phyloP scores from a whole-genome alignment of 441 rosid genomes.

The Manihot esculenta region DNA sequence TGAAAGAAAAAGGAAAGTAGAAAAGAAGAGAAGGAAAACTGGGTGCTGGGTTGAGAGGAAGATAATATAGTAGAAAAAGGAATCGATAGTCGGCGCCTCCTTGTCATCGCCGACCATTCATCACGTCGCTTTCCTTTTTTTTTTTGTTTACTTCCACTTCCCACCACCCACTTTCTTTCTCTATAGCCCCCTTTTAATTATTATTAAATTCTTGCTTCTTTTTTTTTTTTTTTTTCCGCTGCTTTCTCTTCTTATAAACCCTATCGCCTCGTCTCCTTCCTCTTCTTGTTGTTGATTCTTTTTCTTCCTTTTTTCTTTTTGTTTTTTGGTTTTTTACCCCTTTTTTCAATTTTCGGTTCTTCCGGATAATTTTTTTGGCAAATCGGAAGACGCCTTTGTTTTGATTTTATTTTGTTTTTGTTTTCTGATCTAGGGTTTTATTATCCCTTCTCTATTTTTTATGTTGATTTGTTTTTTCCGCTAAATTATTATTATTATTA shows the following conservation, averaged over 20 bases:
- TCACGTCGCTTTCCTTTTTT: slow-evolving; percentile 35
- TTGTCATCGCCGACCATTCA: slow-evolving; percentile 69
- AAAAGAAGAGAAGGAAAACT: not conserved
- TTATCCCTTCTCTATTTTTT: not conserved
- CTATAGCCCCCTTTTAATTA: not conserved
- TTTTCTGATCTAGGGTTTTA: slow-evolving; percentile 21
- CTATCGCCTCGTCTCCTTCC: not conserved
- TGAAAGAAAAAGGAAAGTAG: not conserved
- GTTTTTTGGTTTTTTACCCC: not conserved
- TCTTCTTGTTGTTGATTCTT: not conserved
- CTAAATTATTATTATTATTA: not conserved
- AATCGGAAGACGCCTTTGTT: slow-evolving; percentile 54
- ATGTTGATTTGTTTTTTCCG: slow-evolving; percentile 1
- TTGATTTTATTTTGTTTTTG: not conserved
- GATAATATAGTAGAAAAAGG: slow-evolving; percentile 30
- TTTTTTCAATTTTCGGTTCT: not conserved
- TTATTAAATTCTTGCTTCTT: not conserved
- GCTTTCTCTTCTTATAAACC: slow-evolving; percentile 13
- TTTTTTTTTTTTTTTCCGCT: not conserved
- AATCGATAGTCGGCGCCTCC: slow-evolving; percentile 72
- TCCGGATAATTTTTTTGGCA: slow-evolving; percentile 31
- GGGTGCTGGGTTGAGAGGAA: not conserved
- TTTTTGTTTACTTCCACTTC: too few species aligned
- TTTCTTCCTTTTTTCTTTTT: not conserved
- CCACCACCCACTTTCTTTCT: slow-evolving; percentile 13